Percentiles rank a stretch among this genome's conserved stretches.
Conservation (phyloP, 2,329 filamentous ascomycete species). For the Xylaria sp. region DNA sequence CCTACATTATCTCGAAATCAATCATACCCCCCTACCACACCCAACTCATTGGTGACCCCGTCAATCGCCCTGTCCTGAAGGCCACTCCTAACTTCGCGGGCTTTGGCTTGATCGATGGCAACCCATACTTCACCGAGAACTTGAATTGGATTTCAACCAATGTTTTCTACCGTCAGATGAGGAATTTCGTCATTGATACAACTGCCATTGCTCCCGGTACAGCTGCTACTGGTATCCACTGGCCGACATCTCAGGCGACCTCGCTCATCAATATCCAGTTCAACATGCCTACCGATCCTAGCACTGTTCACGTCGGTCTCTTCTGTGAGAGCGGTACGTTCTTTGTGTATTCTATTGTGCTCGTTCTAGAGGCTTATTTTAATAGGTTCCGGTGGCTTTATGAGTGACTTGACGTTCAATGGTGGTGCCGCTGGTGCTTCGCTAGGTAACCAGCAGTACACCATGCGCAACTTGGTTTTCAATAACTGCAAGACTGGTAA, state of each 20-base stretch:
- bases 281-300: slow-evolving; percentile 47
- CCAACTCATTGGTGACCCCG: slow-evolving; percentile 65
- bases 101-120: slow-evolving; percentile 63
- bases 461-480: slow-evolving; percentile 69
- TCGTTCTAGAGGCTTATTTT: slow-evolving; percentile 12
- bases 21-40: slow-evolving; percentile 70
- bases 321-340: slow-evolving; percentile 43
- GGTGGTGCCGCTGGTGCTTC: slow-evolving; percentile 65
- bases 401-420: slow-evolving; percentile 66
- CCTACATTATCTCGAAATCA: slow-evolving; percentile 60
- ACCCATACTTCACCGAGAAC: slow-evolving; percentile 52
- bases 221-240: slow-evolving; percentile 58
- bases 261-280: slow-evolving; percentile 58
- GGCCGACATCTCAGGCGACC: slow-evolving; percentile 67
- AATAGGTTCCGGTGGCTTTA: slow-evolving; percentile 47
- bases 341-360: background rate
- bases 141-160: slow-evolving; percentile 56
- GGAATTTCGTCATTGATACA: slow-evolving; percentile 68
- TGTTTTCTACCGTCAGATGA: slow-evolving; percentile 68
- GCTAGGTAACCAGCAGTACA: slow-evolving; percentile 73
- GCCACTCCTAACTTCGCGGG: slow-evolving; percentile 58
- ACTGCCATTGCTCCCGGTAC: slow-evolving; percentile 39
- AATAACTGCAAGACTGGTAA: slow-evolving; percentile 63
- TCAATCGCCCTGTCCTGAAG: slow-evolving; percentile 59
- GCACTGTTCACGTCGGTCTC: slow-evolving; percentile 41